Percentiles rank a stretch among this genome's conserved stretches.
Conservation (phyloP, 331 rosid species). For the Prunus yedoensis region DNA sequence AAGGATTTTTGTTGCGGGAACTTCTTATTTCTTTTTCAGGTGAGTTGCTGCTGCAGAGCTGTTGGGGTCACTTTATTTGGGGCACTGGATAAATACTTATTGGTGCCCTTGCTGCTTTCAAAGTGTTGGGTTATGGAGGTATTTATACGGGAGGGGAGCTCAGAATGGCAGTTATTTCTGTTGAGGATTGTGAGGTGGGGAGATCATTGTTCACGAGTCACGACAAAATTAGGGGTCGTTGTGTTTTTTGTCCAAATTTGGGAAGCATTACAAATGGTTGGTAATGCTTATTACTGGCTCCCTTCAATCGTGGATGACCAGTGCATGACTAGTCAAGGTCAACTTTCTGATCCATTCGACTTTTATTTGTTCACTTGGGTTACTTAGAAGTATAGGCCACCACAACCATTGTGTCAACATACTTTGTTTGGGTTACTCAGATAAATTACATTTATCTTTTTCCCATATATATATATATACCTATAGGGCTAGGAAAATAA, state of each 20-base stretch:
- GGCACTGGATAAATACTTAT: background rate
- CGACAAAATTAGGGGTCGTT: background rate
- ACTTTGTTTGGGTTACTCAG: too few relatives aligned
- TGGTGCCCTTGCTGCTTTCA: slow-evolving; percentile 2
- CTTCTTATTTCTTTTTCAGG: background rate
- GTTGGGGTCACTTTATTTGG: slow-evolving; percentile 19
- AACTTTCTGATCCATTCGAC: too few relatives aligned
- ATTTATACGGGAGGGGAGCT: background rate
- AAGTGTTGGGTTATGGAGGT: background rate
- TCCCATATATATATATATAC: too few relatives aligned
- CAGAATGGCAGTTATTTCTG: background rate
- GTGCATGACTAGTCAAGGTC: background rate
- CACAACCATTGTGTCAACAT: too few relatives aligned
- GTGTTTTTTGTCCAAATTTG: background rate
- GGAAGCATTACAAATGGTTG: background rate
- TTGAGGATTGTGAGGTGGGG: slow-evolving; percentile 7
- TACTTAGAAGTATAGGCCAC: too few relatives aligned
- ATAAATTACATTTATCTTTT: too few relatives aligned
- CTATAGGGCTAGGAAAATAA: too few relatives aligned
- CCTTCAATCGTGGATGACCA: background rate
- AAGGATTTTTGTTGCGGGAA: too few relatives aligned
- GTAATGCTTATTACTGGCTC: background rate
- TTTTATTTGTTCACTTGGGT: too few relatives aligned
- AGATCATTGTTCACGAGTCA: background rate
- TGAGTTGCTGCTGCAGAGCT: background rate